A percentile compares a stretch with the other conserved stretches of the same genome.
These are phyloP conservation scores for Leishmania lainsoni DNA, from an alignment of 208 protist genomes.

Conservation along the genomic window DNA sequence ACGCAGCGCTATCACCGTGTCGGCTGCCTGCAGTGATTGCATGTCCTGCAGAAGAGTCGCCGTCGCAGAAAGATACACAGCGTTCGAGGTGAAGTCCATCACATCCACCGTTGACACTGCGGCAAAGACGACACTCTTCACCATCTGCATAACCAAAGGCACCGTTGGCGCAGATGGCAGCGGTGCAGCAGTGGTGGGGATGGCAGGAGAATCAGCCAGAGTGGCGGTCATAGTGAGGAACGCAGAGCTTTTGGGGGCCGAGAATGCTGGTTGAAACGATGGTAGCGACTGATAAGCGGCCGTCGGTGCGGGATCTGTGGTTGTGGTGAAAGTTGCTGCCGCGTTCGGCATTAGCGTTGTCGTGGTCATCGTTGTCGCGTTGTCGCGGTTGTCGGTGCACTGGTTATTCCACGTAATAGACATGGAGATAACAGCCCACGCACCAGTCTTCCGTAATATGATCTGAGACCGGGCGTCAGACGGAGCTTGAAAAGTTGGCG, in stretches of 20 bases:
- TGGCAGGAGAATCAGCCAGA: constrained; percentile 8
- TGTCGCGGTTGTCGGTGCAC: constrained; percentile 40
- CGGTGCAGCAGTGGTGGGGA: constrained; percentile 21
- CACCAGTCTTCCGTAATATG: constrained; percentile 33
- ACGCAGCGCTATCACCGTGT: constrained; percentile 25
- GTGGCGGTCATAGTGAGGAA: constrained; percentile 4
- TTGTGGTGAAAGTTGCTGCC: constrained; percentile 5
- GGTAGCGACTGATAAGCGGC: background rate
- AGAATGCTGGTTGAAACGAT: constrained; percentile 3
- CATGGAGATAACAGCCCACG: constrained; percentile 33
- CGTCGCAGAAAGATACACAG: constrained; percentile 24
- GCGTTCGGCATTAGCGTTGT: constrained; percentile 16
- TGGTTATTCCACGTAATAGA: constrained; percentile 33
- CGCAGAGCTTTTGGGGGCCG: constrained; percentile 14
- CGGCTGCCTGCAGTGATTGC: constrained; percentile 6
- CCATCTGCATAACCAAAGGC: constrained; percentile 24
- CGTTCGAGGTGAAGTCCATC: constrained; percentile 41
- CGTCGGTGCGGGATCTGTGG: constrained; percentile 6
- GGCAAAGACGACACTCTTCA: constrained; percentile 25
- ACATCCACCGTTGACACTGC: constrained; percentile 32
- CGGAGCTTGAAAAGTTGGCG: constrained; percentile 23
- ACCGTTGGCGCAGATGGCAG: constrained; percentile 14
- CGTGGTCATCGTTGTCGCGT: constrained; percentile 17
- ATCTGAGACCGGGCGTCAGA: constrained; percentile 30
- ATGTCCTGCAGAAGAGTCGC: constrained; percentile 28